phyloP scores from a whole-genome alignment of 2,329 filamentous ascomycete genomes.

The Arachnomyces sp. region DNA sequence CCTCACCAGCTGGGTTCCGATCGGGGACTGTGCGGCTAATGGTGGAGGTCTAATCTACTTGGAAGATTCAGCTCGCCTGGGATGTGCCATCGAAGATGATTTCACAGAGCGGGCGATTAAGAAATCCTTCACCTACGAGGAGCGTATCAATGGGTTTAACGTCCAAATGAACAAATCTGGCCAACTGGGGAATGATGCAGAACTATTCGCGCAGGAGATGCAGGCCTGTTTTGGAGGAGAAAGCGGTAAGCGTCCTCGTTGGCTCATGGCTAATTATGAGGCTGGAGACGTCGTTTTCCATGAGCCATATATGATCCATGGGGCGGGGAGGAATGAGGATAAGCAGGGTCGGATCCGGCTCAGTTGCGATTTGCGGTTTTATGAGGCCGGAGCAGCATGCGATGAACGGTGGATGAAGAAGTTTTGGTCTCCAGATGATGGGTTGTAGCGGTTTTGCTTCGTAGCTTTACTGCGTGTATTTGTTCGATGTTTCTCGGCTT shows the following conservation, averaged over 20 bases:
- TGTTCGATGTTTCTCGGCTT: no score
- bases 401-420: conserved; percentile 31
- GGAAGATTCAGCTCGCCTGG: conserved; percentile 28
- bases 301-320: conserved; percentile 38
- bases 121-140: conserved; percentile 20
- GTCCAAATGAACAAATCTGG: conserved; percentile 22
- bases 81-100: conserved; percentile 31
- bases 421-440: conserved; percentile 30
- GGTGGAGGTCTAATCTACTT: conserved; percentile 40
- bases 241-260: conserved; percentile 10
- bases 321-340: conserved; percentile 35
- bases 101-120: conserved; percentile 22
- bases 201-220: conserved; percentile 15
- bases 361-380: conserved; percentile 38
- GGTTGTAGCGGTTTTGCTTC: conserved; percentile 13
- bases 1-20: conserved; percentile 29
- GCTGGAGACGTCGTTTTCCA: conserved; percentile 39
- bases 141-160: conserved; percentile 26
- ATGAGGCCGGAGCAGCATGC: conserved; percentile 25
- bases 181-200: conserved; percentile 18
- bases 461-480: no score
- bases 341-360: conserved; percentile 30
- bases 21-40: conserved; percentile 28
- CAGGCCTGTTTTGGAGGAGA: conserved; percentile 6
- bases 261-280: conserved; percentile 31